phyloP scores from a whole-genome alignment of 2,329 filamentous ascomycete genomes.

The Neopestalotiopsis sp. region DNA sequence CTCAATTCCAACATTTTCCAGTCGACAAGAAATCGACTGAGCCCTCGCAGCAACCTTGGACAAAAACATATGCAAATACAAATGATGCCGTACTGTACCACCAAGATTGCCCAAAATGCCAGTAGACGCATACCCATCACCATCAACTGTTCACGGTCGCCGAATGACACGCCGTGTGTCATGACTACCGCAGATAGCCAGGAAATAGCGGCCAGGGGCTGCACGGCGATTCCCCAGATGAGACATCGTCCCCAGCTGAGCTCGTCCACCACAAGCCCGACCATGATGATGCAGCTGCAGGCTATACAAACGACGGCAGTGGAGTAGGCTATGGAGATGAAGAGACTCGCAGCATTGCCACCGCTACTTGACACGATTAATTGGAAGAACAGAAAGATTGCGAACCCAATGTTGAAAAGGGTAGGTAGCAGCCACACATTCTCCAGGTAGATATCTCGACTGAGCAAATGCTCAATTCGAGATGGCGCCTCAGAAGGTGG shows the following conservation, averaged over 20 bases:
- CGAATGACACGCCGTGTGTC: conserved; percentile 8
- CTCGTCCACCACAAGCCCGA: conserved; percentile 3
- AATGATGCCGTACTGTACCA: background rate
- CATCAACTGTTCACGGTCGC: background rate
- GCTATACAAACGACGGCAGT: conserved; percentile 5
- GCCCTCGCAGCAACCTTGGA: background rate
- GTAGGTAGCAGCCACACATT: conserved; percentile 17
- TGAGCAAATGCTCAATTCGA: conserved; percentile 4
- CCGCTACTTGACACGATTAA: conserved; percentile 8
- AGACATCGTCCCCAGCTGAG: background rate
- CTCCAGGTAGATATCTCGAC: conserved; percentile 3
- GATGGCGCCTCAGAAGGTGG: background rate
- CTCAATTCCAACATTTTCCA: too few species aligned
- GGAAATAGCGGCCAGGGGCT: conserved; percentile 2
- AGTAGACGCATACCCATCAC: background rate
- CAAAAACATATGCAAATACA: background rate
- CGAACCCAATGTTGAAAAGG: conserved; percentile 9
- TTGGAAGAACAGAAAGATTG: conserved; percentile 15
- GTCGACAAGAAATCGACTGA: too few species aligned
- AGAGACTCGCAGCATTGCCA: background rate
- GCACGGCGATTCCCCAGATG: conserved; percentile 1
- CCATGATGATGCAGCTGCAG: conserved; percentile 12
- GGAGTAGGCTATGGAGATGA: conserved; percentile 11
- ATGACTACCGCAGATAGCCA: conserved; percentile 5
- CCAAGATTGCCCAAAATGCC: background rate